These are phyloP conservation scores for Xerocomellus intermedius DNA, from an alignment of 768 basidiomycete species.

Conservation along the genomic window DNA sequence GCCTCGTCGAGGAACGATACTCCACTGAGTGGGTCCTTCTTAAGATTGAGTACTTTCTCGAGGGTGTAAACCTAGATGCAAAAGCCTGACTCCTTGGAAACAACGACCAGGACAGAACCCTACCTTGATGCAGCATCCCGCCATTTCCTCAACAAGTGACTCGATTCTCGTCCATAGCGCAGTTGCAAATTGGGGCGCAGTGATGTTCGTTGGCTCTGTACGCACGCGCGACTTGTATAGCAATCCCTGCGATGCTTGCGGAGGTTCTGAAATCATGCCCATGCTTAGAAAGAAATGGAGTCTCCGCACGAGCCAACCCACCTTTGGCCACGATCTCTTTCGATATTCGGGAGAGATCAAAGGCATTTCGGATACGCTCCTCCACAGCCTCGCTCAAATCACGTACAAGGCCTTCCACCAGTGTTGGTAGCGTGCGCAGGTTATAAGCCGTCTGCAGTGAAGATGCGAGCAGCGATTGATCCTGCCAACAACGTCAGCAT, in stretches of 20 bases:
- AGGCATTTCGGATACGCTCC: slow-evolving; percentile 73
- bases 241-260: slow-evolving; percentile 36
- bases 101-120: background rate
- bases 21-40: slow-evolving; percentile 78
- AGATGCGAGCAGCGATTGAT: slow-evolving; percentile 87
- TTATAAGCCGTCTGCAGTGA: slow-evolving; percentile 97
- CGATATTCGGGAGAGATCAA: slow-evolving; percentile 85
- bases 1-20: slow-evolving; percentile 86
- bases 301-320: slow-evolving; percentile 22
- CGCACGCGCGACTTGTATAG: slow-evolving; percentile 83
- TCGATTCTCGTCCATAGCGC: slow-evolving; percentile 61
- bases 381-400: slow-evolving; percentile 86
- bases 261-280: slow-evolving; percentile 12
- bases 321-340: slow-evolving; percentile 84
- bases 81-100: background rate
- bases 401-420: slow-evolving; percentile 74
- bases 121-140: slow-evolving; percentile 88
- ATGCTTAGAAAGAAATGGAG: background rate
- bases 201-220: slow-evolving; percentile 87
- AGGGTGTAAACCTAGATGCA: slow-evolving; percentile 79
- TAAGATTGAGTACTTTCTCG: slow-evolving; percentile 89
- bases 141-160: slow-evolving; percentile 78
- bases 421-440: slow-evolving; percentile 75
- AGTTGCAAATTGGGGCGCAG: slow-evolving; percentile 80
- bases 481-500: slow-evolving; percentile 43